Conservation (phyloP, 1,284 basidiomycete genomes). For the Rhodotorula sp. region DNA sequence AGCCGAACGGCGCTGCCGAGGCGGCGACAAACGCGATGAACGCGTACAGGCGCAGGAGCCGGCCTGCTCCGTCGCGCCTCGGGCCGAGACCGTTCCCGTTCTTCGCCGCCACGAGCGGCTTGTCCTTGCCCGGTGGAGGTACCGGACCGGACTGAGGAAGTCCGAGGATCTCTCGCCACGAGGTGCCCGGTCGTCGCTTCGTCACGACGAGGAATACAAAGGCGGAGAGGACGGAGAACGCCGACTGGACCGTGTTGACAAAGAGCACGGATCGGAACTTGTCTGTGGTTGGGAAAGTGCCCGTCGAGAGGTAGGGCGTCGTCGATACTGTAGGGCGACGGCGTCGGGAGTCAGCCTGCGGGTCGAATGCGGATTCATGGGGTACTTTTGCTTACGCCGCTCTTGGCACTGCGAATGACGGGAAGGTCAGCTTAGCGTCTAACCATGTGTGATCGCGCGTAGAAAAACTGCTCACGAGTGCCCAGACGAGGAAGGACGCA, state of each 20-base stretch:
- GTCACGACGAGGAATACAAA: slow-evolving; percentile 43
- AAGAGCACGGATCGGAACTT: slow-evolving; percentile 64
- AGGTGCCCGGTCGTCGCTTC: slow-evolving; percentile 13
- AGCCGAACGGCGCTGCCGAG: slow-evolving; percentile 88
- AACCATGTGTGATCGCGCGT: neutral
- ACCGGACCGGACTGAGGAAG: neutral
- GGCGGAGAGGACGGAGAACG: slow-evolving; percentile 40
- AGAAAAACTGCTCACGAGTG: slow-evolving; percentile 29
- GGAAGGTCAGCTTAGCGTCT: neutral
- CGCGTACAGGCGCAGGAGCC: slow-evolving; percentile 67
- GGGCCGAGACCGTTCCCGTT: neutral
- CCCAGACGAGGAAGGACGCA: slow-evolving; percentile 44
- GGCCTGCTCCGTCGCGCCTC: neutral
- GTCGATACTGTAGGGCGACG: slow-evolving; percentile 29
- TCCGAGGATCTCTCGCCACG: slow-evolving; percentile 22
- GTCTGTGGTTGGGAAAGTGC: slow-evolving; percentile 23
- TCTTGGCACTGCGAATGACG: slow-evolving; percentile 39
- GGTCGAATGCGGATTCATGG: neutral
- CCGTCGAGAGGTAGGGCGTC: slow-evolving; percentile 34
- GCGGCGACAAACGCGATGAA: slow-evolving; percentile 88
- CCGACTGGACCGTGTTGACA: slow-evolving; percentile 93
- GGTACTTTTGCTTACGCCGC: slow-evolving; percentile 18
- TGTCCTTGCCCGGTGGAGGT: neutral
- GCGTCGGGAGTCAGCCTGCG: neutral
- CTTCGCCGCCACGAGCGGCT: neutral